phyloP scores from a whole-genome alignment of 2,329 filamentous ascomycete species.

The Fusarium humuli region DNA sequence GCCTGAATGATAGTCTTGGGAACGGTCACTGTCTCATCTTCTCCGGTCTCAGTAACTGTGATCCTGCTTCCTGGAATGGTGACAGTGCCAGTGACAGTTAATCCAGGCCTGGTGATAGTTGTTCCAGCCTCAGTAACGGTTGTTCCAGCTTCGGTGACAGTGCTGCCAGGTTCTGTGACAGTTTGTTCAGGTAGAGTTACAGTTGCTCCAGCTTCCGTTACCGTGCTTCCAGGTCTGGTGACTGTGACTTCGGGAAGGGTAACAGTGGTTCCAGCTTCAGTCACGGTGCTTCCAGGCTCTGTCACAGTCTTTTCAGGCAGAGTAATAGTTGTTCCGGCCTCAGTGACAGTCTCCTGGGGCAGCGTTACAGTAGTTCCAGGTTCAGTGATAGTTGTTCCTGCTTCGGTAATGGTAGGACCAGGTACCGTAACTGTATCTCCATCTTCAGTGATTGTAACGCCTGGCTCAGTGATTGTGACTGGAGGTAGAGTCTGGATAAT shows the following conservation, averaged over 20 bases:
- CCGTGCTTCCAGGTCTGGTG: constrained; percentile 9
- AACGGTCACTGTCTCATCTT: constrained; percentile 31
- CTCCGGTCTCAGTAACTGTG: constrained; percentile 22
- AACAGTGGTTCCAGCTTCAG: constrained; percentile 17
- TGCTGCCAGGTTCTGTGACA: not conserved
- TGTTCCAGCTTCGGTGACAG: constrained; percentile 12
- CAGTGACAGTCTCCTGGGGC: constrained; percentile 4
- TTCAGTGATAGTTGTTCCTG: constrained; percentile 18
- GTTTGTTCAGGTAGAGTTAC: constrained; percentile 10
- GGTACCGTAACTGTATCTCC: constrained; percentile 16
- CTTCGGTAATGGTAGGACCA: not conserved
- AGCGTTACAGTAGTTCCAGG: constrained; percentile 16
- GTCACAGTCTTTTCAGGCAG: constrained; percentile 19
- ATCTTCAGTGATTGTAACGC: not conserved
- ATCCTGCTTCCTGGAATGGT: constrained; percentile 30
- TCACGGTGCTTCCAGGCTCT: constrained; percentile 20
- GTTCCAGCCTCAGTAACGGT: constrained; percentile 17
- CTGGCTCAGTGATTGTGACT: constrained; percentile 1
- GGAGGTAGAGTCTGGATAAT: constrained; percentile 7
- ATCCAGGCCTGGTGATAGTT: constrained; percentile 22
- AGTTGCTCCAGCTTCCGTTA: constrained; percentile 21
- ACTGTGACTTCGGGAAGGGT: not conserved
- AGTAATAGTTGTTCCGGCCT: constrained; percentile 15
- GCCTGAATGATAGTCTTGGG: constrained; percentile 28
- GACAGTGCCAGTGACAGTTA: constrained; percentile 27